Conservation (phyloP, 805 yeast species). For the Helenozyma baotianmanensis region DNA sequence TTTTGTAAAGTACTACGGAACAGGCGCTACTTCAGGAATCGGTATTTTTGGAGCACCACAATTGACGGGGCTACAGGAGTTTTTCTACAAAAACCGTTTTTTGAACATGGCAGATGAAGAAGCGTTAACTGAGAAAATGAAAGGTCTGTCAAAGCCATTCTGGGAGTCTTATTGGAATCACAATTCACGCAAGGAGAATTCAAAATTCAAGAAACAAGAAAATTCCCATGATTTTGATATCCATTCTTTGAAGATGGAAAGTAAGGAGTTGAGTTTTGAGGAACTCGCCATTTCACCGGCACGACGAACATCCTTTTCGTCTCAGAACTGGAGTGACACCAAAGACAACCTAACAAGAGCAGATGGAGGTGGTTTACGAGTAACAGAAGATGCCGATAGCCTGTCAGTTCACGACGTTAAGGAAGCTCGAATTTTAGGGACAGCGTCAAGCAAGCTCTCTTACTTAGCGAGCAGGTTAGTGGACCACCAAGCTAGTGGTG, state of each 20-base stretch:
- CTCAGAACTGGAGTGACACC: background rate
- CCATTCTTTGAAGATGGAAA: background rate
- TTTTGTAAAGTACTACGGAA: conserved; percentile 40
- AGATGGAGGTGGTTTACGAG: conserved; percentile 23
- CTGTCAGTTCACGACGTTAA: background rate
- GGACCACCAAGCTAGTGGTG: conserved; percentile 43
- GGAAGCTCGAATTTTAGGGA: conserved; percentile 48
- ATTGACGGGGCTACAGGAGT: conserved; percentile 45
- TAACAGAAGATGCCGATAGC: conserved; percentile 19
- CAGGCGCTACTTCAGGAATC: conserved; percentile 30
- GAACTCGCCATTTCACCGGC: background rate
- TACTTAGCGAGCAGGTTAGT: conserved; percentile 52
- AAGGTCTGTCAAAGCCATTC: conserved; percentile 35
- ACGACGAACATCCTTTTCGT: background rate
- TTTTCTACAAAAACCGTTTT: conserved; percentile 51
- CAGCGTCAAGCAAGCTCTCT: conserved; percentile 61
- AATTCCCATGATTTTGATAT: conserved; percentile 4
- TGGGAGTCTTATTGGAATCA: conserved; percentile 55
- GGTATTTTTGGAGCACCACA: conserved; percentile 61
- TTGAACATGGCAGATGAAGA: conserved; percentile 24
- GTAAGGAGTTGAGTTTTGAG: background rate
- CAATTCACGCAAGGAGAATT: conserved; percentile 30
- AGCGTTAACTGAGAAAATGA: conserved; percentile 27
- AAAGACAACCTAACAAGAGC: background rate
- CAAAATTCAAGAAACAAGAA: conserved; percentile 35